Percentiles rank a stretch among this genome's conserved stretches.
Conservation (phyloP, 768 basidiomycete genomes). For the Lentinula aciculospora region DNA sequence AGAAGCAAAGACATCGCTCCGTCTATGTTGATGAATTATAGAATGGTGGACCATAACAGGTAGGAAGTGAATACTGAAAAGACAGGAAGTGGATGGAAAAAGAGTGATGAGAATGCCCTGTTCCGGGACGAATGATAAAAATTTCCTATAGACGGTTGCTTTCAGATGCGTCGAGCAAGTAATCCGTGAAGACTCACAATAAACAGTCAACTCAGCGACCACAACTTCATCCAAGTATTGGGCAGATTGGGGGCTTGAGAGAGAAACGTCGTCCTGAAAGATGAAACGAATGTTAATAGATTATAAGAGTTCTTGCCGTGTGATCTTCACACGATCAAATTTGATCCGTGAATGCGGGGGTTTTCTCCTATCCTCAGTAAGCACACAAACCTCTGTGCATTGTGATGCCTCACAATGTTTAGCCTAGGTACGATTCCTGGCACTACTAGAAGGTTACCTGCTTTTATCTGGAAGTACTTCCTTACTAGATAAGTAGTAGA, state of each 20-base stretch:
- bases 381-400: too few species aligned
- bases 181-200: neutral
- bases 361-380: too few species aligned
- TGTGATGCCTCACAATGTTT: too few species aligned
- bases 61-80: neutral
- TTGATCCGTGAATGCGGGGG: neutral
- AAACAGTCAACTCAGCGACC: neutral
- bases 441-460: too few species aligned
- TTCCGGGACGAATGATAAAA: neutral
- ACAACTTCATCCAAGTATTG: neutral
- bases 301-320: neutral
- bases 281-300: neutral
- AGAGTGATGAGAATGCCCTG: slow-evolving; percentile 7
- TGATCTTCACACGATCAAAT: neutral
- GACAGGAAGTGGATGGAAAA: too few species aligned
- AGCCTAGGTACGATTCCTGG: too few species aligned
- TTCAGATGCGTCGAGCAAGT: neutral
- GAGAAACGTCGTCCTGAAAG: neutral
- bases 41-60: slow-evolving; percentile 1
- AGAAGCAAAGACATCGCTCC: neutral
- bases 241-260: neutral
- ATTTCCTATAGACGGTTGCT: neutral
- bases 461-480: too few species aligned
- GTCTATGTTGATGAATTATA: neutral
- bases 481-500: too few species aligned